phyloP scores from a whole-genome alignment of 2,329 filamentous ascomycete genomes.

The Acrodontium crateriforme region DNA sequence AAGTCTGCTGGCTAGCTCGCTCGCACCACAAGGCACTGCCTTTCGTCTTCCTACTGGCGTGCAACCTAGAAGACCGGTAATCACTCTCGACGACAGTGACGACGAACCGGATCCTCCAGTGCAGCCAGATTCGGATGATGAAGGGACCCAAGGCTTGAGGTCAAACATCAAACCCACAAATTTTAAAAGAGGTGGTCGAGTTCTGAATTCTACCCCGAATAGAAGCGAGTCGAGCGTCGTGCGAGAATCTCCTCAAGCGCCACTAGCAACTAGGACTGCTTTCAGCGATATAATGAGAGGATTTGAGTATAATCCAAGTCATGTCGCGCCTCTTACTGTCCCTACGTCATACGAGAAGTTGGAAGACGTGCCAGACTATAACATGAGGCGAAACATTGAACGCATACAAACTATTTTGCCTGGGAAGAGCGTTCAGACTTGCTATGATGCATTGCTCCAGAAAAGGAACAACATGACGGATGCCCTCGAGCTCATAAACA shows the following conservation, averaged over 20 bases:
- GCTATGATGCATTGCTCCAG: conserved; percentile 36
- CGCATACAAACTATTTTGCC: conserved; percentile 38
- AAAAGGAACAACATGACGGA: conserved; percentile 42
- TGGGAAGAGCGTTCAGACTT: conserved; percentile 30
- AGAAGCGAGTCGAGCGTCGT: conserved; percentile 8
- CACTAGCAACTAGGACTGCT: conserved; percentile 4
- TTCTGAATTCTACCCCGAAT: conserved; percentile 19
- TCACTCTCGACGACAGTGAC: conserved; percentile 25
- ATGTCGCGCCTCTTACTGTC: conserved; percentile 3
- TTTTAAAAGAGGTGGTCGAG: conserved; percentile 33
- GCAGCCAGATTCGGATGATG: conserved; percentile 16
- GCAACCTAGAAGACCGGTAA: conserved; percentile 8
- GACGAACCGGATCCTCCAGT: conserved; percentile 33
- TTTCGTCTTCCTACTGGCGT: conserved; percentile 39
- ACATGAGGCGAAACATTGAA: conserved; percentile 36
- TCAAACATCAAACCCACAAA: conserved; percentile 49
- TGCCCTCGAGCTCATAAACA: conserved; percentile 31
- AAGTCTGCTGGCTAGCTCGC: conserved; percentile 41
- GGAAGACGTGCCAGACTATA: conserved; percentile 38
- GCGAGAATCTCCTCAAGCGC: conserved; percentile 15
- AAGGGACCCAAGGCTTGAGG: conserved; percentile 25
- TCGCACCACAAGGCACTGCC: conserved; percentile 63
- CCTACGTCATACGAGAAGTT: conserved; percentile 28
- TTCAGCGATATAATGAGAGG: conserved; percentile 13
- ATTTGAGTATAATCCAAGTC: conserved; percentile 12